phyloP scores from a whole-genome alignment of 1,139 yeast genomes.

The Candida frijolesensis region DNA sequence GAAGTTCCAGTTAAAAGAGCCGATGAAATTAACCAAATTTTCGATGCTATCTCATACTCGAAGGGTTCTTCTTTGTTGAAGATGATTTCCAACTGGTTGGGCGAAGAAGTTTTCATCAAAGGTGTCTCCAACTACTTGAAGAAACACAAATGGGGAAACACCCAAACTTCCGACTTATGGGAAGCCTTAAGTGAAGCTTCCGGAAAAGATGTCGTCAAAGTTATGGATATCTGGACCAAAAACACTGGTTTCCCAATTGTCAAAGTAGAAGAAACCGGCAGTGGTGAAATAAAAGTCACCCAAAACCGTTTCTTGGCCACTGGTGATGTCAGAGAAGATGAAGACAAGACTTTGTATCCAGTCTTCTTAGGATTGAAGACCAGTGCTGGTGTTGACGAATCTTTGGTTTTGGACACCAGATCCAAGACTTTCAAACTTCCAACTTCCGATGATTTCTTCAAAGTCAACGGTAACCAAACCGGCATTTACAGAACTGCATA shows the following conservation, averaged over 20 bases:
- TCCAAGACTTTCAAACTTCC: slow-evolving; percentile 49
- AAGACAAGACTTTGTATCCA: slow-evolving; percentile 67
- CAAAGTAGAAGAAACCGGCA: slow-evolving; percentile 49
- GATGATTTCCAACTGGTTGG: slow-evolving; percentile 75
- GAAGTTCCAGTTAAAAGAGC: slow-evolving; percentile 59
- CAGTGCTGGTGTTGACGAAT: slow-evolving; percentile 63
- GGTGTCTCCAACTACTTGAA: slow-evolving; percentile 78
- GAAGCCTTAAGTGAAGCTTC: slow-evolving; percentile 71
- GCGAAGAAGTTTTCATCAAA: slow-evolving; percentile 66
- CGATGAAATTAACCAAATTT: slow-evolving; percentile 57
- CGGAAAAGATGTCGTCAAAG: slow-evolving; percentile 72
- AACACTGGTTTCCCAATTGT: slow-evolving; percentile 83
- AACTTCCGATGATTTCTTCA: slow-evolving; percentile 58
- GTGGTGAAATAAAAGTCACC: slow-evolving; percentile 51
- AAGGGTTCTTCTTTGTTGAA: slow-evolving; percentile 81
- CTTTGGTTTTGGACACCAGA: slow-evolving; percentile 59
- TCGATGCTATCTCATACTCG: slow-evolving; percentile 67
- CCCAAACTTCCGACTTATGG: slow-evolving; percentile 84
- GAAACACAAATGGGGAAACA: slow-evolving; percentile 77
- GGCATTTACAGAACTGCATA: slow-evolving; percentile 85
- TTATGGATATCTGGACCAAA: slow-evolving; percentile 86
- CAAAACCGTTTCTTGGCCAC: slow-evolving; percentile 82
- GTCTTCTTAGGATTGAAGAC: slow-evolving; percentile 81
- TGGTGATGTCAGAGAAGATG: slow-evolving; percentile 78
- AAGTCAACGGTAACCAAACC: slow-evolving; percentile 79